Percentiles rank a stretch among this genome's conserved stretches.
phyloP scores from a whole-genome alignment of 805 yeast genomes.

The Saccharomycopsis fodiens region DNA sequence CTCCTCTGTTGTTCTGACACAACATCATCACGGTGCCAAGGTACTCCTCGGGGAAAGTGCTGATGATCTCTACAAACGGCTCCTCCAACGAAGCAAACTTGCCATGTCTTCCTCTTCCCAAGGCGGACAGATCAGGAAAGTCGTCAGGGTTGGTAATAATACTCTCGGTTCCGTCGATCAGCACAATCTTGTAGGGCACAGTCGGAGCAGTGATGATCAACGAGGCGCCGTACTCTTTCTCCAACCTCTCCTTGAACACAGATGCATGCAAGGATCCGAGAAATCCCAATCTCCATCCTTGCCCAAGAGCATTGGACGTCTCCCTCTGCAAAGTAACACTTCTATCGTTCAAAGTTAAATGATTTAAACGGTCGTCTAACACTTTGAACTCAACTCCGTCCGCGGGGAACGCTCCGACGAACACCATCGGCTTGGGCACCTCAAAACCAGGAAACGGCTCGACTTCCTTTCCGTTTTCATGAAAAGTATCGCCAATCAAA shows the following conservation, averaged over 20 bases:
- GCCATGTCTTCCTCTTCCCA: constrained; percentile 33
- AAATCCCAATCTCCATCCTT: constrained; percentile 96
- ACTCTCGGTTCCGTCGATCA: constrained; percentile 53
- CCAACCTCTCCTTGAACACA: constrained; percentile 85
- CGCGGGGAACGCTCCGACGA: constrained; percentile 96
- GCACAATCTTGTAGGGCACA: constrained; percentile 80
- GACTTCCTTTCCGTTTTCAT: constrained; percentile 49
- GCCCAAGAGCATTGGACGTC: constrained; percentile 89
- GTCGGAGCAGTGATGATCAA: constrained; percentile 92
- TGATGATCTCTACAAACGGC: constrained; percentile 84
- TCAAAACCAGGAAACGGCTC: constrained; percentile 91
- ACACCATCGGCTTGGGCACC: constrained; percentile 97
- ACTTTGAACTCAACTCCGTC: constrained; percentile 86
- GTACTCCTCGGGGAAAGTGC: constrained; percentile 87
- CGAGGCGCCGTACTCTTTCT: constrained; percentile 90
- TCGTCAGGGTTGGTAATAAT: constrained; percentile 87
- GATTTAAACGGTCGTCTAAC: constrained; percentile 83
- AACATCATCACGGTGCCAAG: constrained; percentile 80
- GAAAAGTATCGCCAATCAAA: constrained; percentile 83
- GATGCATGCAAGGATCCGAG: constrained; percentile 92
- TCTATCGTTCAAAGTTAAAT: constrained; percentile 83
- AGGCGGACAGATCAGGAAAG: constrained; percentile 55
- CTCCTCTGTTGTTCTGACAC: constrained; percentile 79
- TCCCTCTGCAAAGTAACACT: constrained; percentile 86
- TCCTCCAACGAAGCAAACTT: constrained; percentile 54